These are phyloP conservation scores for Cryptococcus sp. DNA, from an alignment of 1,284 basidiomycete species.

Conservation along the genomic window DNA sequence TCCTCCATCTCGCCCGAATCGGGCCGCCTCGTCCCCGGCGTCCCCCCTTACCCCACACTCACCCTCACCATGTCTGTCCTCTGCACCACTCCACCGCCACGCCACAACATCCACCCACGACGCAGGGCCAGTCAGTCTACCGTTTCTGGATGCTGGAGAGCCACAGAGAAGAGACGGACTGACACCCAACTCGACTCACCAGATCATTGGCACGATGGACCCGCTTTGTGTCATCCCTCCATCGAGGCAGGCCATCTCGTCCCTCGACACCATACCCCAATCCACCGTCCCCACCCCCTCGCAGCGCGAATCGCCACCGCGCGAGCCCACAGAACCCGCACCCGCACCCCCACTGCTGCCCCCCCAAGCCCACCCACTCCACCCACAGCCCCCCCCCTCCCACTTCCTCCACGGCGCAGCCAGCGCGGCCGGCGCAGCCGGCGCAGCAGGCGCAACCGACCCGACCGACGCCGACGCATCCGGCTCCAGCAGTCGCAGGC, in stretches of 20 bases:
- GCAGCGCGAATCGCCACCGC: conserved; percentile 10
- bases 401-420: too few relatives aligned
- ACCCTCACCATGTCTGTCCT: too few relatives aligned
- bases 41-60: too few relatives aligned
- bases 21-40: too few relatives aligned
- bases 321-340: neutral
- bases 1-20: too few relatives aligned
- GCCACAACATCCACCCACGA: too few relatives aligned
- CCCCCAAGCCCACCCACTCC: neutral
- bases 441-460: neutral
- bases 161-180: too few relatives aligned
- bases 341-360: neutral
- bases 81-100: too few relatives aligned
- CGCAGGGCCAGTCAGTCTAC: too few relatives aligned
- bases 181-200: too few relatives aligned
- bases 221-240: conserved; percentile 9
- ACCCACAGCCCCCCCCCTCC: neutral
- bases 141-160: too few relatives aligned
- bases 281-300: conserved; percentile 28
- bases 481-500: conserved; percentile 12
- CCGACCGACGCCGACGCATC: conserved; percentile 7
- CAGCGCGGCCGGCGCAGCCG: neutral
- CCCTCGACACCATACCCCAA: conserved; percentile 24
- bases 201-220: conserved; percentile 5
- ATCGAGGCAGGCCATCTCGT: conserved; percentile 11